Conservation (phyloP, 352 stramenopile species). For the Phytopythium oedochilum region DNA sequence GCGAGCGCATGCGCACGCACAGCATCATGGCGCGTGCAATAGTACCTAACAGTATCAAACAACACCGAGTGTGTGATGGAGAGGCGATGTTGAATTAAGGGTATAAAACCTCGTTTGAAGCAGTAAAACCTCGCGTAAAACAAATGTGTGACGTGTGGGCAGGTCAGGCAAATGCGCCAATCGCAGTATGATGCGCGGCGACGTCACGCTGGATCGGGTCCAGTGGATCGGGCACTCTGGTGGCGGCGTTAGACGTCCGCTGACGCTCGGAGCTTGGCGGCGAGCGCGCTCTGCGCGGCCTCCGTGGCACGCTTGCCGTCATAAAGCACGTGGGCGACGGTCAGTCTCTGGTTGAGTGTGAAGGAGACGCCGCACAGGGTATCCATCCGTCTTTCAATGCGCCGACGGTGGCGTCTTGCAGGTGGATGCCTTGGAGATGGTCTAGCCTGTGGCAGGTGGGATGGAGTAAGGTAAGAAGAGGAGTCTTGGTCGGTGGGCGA, state of each 20-base stretch:
- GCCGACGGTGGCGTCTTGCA: conserved; percentile 29
- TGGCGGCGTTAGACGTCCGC: background rate
- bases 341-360: background rate
- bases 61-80: conserved; percentile 34
- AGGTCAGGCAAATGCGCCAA: background rate
- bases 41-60: background rate
- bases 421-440: conserved; percentile 30
- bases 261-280: conserved; percentile 35
- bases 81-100: conserved; percentile 40
- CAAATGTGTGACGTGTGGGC: conserved; percentile 24
- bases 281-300: conserved; percentile 43
- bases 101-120: conserved; percentile 20
- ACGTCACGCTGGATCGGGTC: background rate
- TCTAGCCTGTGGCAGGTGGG: conserved; percentile 19
- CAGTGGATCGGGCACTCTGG: too few relatives aligned
- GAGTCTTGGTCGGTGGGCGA: background rate
- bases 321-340: background rate
- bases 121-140: background rate
- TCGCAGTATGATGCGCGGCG: background rate
- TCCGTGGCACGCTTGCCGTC: conserved; percentile 37
- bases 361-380: too few relatives aligned
- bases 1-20: background rate
- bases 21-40: background rate
- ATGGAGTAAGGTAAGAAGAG: background rate
- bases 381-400: conserved; percentile 45